Conservation (phyloP, 352 stramenopile genomes). For the Blastocystis sp. region DNA sequence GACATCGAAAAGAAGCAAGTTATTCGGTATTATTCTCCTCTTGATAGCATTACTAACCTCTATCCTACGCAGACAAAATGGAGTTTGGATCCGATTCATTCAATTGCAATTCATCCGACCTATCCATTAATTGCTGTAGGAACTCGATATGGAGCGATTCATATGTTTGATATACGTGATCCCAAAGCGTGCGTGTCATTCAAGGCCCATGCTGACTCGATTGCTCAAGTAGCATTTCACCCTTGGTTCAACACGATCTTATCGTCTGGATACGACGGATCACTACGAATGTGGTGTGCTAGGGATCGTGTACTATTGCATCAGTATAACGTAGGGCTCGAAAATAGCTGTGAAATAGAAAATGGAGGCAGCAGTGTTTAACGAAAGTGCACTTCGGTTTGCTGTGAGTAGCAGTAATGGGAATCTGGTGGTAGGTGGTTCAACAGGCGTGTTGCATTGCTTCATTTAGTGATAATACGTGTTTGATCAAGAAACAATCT, state of each 20-base stretch:
- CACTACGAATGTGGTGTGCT: not conserved
- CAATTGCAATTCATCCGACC: not conserved
- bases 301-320: not conserved
- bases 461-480: not conserved
- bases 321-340: slow-evolving; percentile 4
- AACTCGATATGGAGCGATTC: slow-evolving; percentile 19
- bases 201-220: not conserved
- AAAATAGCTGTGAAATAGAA: not conserved
- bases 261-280: not conserved
- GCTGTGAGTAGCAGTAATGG: not conserved
- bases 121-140: not conserved
- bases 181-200: not conserved
- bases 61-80: not conserved
- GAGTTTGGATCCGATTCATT: not conserved
- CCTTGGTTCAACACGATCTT: slow-evolving; percentile 16
- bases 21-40: not conserved
- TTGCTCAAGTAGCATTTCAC: slow-evolving; percentile 14
- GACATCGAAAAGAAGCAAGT: not conserved
- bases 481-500: not conserved
- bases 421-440: not conserved
- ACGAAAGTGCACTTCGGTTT: slow-evolving; percentile 15
- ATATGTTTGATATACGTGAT: slow-evolving; percentile 35
- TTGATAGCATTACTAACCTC: not conserved
- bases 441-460: slow-evolving; percentile 4
- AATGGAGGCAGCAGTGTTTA: not conserved